Evolutionary conservation across 1,284 basidiomycete species (phyloP).

Genomic region (Mycena sp.): DNA sequence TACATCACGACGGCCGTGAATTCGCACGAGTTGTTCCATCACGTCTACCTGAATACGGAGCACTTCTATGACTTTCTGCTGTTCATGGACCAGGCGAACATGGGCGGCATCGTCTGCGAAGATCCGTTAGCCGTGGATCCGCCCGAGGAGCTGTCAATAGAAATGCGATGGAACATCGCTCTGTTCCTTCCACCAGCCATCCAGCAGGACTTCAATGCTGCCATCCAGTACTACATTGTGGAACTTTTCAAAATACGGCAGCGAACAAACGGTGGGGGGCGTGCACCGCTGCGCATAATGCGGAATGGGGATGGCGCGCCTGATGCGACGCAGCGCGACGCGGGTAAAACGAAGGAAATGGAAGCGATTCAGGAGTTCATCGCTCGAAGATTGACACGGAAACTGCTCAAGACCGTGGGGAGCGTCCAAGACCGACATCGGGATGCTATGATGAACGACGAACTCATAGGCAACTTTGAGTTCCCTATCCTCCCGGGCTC

Average conservation of each 20-base stretch:
- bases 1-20: constrained; percentile 95
- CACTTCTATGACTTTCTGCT: constrained; percentile 95
- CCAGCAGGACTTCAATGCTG: constrained; percentile 81
- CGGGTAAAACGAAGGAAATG: constrained; percentile 74
- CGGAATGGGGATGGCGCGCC: constrained; percentile 63
- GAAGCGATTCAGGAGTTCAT: constrained; percentile 81
- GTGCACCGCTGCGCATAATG: constrained; percentile 82
- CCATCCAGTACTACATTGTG: constrained; percentile 87
- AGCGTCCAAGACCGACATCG: constrained; percentile 74
- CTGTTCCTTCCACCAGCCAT: constrained; percentile 89
- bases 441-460: constrained; percentile 67
- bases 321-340: constrained; percentile 73
- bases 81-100: constrained; percentile 97
- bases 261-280: constrained; percentile 62
- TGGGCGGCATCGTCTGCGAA: constrained; percentile 90
- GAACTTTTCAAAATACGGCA: constrained; percentile 87
- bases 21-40: constrained; percentile 95
- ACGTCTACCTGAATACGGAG: constrained; percentile 88
- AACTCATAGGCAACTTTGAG: constrained; percentile 65
- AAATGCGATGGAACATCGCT: constrained; percentile 97
- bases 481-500: constrained; percentile 94
- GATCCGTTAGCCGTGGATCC: constrained; percentile 75
- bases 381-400: constrained; percentile 83
- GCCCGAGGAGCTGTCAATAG: constrained; percentile 75
- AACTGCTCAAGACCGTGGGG: constrained; percentile 79